Evolutionary conservation across 1,139 yeast genomes (phyloP).

Genomic region (Sugiyamaella neomexicana): DNA sequence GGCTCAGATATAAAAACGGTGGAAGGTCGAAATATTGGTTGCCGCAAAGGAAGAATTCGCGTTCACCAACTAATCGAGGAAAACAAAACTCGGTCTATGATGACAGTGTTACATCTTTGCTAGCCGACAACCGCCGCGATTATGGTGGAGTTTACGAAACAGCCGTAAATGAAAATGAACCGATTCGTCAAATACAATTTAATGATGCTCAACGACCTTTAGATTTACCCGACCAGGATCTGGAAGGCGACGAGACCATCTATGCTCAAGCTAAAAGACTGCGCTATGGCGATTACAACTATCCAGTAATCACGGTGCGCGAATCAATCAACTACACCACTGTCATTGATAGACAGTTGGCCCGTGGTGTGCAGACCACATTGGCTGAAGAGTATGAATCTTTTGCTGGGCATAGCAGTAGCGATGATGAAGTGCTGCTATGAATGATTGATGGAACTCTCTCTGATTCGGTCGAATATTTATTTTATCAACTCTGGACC

Average conservation of each 20-base stretch:
- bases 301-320: constrained; percentile 56
- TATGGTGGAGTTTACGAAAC: constrained; percentile 4
- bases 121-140: background rate
- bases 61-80: background rate
- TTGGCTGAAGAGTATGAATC: constrained; percentile 26
- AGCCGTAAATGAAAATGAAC: background rate
- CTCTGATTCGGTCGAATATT: too few relatives aligned
- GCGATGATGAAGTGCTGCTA: constrained; percentile 18
- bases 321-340: constrained; percentile 37
- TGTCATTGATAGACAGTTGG: constrained; percentile 27
- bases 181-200: background rate
- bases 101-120: background rate
- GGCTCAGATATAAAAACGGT: constrained; percentile 74
- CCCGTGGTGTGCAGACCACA: constrained; percentile 25
- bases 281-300: constrained; percentile 57
- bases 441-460: background rate
- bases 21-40: constrained; percentile 88
- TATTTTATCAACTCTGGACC: too few relatives aligned
- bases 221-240: constrained; percentile 13
- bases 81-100: background rate
- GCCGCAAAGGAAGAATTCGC: constrained; percentile 39
- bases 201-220: constrained; percentile 8
- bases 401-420: constrained; percentile 20
- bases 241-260: constrained; percentile 43
- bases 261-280: constrained; percentile 47